phyloP scores from a whole-genome alignment of 129 eudicot genomes.

The Tanacetum coccineum region DNA sequence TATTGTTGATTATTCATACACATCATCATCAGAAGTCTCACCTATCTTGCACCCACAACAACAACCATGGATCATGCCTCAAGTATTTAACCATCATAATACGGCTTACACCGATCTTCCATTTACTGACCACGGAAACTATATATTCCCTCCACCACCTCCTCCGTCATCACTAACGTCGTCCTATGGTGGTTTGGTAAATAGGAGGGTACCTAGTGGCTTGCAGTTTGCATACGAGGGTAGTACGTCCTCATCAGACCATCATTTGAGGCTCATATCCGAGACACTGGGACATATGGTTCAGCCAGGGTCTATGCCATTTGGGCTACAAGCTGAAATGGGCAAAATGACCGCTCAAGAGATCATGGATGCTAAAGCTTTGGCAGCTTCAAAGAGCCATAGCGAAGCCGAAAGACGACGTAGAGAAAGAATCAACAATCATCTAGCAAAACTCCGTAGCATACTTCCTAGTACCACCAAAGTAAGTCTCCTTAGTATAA shows the following conservation, averaged over 20 bases:
- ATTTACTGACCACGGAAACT: constrained; percentile 48
- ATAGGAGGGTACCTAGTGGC: constrained; percentile 45
- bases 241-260: constrained; percentile 42
- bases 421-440: constrained; percentile 85
- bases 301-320: constrained; percentile 65
- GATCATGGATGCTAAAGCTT: constrained; percentile 97
- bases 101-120: constrained; percentile 35
- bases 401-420: constrained; percentile 93
- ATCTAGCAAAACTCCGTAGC: constrained; percentile 87
- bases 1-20: constrained; percentile 32
- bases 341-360: constrained; percentile 90
- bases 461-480: constrained; percentile 83
- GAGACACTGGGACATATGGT: constrained; percentile 67
- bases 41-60: constrained; percentile 45
- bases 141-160: constrained; percentile 52
- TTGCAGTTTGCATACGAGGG: constrained; percentile 61
- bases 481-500: constrained; percentile 38
- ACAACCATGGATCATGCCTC: constrained; percentile 57
- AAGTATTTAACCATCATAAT: constrained; percentile 36
- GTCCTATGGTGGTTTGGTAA: constrained; percentile 44
- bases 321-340: constrained; percentile 79
- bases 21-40: constrained; percentile 50
- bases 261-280: constrained; percentile 55
- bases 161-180: constrained; percentile 23
- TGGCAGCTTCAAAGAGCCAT: constrained; percentile 94